Percentiles rank a stretch among this genome's conserved stretches.
Evolutionary conservation across 1,139 yeast species (phyloP).

Genomic region (Diutina sp.): DNA sequence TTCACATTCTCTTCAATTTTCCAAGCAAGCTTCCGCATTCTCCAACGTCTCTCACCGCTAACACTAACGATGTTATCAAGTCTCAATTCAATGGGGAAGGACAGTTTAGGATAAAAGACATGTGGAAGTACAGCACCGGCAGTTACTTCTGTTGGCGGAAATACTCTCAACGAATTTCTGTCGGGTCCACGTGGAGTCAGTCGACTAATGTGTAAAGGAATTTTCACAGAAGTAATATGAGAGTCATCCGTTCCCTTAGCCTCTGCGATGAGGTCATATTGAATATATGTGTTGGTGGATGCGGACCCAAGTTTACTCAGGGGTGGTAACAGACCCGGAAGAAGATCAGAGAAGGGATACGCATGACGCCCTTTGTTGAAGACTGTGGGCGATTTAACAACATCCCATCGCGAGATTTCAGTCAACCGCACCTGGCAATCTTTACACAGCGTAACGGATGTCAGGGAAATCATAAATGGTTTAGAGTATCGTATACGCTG

Average conservation of each 20-base stretch:
- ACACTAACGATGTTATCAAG: slow-evolving; percentile 60
- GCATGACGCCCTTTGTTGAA: slow-evolving; percentile 63
- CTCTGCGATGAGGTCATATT: slow-evolving; percentile 62
- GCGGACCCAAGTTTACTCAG: slow-evolving; percentile 49
- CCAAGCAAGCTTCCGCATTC: slow-evolving; percentile 86
- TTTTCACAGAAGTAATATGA: slow-evolving; percentile 18
- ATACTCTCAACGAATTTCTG: slow-evolving; percentile 74
- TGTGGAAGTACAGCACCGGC: slow-evolving; percentile 83
- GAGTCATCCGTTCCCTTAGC: slow-evolving; percentile 13
- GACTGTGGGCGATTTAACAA: slow-evolving; percentile 42
- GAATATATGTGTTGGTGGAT: slow-evolving; percentile 41
- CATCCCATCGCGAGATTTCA: slow-evolving; percentile 82
- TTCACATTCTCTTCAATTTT: slow-evolving; percentile 73
- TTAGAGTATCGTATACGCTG: slow-evolving; percentile 57
- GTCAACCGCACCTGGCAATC: slow-evolving; percentile 42
- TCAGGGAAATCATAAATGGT: slow-evolving; percentile 50
- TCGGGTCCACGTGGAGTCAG: slow-evolving; percentile 77
- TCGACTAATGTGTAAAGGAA: slow-evolving; percentile 68
- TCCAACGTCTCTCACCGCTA: slow-evolving; percentile 61
- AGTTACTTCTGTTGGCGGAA: slow-evolving; percentile 89
- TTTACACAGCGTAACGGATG: slow-evolving; percentile 36
- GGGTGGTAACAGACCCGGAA: slow-evolving; percentile 89
- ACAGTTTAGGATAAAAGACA: slow-evolving; percentile 78
- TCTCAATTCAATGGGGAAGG: slow-evolving; percentile 70
- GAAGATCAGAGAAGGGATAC: slow-evolving; percentile 84